Percentiles rank a stretch among this genome's conserved stretches.
Conservation (phyloP, 228 moss, liverwort and hornwort species). For the Sphagnum fallax region DNA sequence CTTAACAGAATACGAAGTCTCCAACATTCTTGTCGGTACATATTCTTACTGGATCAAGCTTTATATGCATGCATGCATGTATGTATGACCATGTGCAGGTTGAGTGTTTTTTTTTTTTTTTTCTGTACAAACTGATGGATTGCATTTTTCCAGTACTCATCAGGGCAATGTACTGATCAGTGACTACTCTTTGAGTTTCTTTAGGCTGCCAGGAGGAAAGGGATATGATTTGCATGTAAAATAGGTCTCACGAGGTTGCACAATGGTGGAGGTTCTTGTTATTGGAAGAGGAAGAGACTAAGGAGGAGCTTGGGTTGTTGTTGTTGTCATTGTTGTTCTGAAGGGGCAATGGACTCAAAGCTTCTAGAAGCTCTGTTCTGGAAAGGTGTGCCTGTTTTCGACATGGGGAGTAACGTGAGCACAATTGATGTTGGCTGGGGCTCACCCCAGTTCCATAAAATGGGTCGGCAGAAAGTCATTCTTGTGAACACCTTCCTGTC, state of each 20-base stretch:
- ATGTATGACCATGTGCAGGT: no score
- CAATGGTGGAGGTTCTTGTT: no score
- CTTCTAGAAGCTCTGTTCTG: conserved; percentile 78
- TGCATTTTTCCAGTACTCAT: not conserved
- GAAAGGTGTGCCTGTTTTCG: conserved; percentile 88
- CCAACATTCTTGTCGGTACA: conserved; percentile 81
- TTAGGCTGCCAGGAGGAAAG: not conserved
- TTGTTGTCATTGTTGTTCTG: not conserved
- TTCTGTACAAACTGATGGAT: not conserved
- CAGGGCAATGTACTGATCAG: not conserved
- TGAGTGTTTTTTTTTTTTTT: not conserved
- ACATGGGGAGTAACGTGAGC: conserved; percentile 90
- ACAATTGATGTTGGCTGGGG: conserved; percentile 96
- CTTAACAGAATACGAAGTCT: conserved; percentile 66
- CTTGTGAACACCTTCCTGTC: conserved; percentile 78
- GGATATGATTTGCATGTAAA: not conserved
- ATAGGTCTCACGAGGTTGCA: no score
- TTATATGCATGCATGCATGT: not conserved
- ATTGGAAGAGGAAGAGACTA: no score
- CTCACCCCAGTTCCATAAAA: conserved; percentile 82
- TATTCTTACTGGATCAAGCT: not conserved
- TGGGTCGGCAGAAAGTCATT: conserved; percentile 96
- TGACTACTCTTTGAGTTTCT: not conserved
- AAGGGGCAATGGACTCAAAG: conserved; percentile 85
- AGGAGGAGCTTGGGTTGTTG: no score